Conservation (phyloP, 2,329 filamentous ascomycete genomes). For the Boeremia lycopersici region DNA sequence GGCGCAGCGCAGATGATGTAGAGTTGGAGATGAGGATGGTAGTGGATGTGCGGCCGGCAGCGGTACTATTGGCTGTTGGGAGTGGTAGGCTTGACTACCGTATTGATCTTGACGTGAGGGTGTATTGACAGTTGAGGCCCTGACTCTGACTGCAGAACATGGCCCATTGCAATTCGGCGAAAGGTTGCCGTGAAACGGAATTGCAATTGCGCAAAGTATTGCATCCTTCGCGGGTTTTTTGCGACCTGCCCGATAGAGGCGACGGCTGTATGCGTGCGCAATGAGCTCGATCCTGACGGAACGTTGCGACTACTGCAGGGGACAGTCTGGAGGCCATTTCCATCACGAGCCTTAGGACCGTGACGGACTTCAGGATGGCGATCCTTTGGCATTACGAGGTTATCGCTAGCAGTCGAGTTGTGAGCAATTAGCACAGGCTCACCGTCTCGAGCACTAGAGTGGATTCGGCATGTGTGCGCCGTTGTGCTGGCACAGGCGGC, state of each 20-base stretch:
- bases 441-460: background rate
- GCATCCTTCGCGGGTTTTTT: background rate
- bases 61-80: background rate
- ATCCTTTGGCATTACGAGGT: conserved; percentile 1
- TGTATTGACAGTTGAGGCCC: conserved; percentile 7
- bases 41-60: background rate
- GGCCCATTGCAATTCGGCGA: background rate
- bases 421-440: background rate
- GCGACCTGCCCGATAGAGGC: background rate
- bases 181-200: background rate
- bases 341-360: background rate
- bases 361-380: background rate
- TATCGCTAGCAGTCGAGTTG: background rate
- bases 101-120: conserved; percentile 6
- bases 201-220: background rate
- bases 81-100: background rate
- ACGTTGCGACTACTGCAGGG: conserved; percentile 6
- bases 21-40: background rate
- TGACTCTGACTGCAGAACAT: background rate
- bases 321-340: background rate
- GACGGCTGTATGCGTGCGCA: background rate
- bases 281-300: conserved; percentile 5
- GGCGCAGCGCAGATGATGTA: conserved; percentile 2
- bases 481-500: conserved; percentile 7
- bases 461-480: background rate